Conservation (phyloP, 2,329 filamentous ascomycete genomes). For the Tolypocladium guangdongense region DNA sequence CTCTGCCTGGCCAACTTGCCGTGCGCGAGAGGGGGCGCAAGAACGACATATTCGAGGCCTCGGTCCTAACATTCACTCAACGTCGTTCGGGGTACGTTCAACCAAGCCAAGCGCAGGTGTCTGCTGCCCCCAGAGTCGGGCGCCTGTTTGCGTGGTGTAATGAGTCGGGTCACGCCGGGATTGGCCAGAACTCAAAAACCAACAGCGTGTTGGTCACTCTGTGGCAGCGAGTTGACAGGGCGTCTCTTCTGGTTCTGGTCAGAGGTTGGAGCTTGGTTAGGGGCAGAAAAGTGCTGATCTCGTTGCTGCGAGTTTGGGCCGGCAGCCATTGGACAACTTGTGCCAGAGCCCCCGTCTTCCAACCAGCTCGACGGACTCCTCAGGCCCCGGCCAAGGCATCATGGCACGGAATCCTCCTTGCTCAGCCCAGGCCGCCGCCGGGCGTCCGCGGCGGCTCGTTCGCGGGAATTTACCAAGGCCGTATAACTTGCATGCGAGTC, state of each 20-base stretch:
- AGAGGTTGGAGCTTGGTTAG: background rate
- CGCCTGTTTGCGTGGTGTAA: background rate
- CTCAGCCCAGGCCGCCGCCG: background rate
- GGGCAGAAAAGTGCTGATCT: background rate
- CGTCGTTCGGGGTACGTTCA: background rate
- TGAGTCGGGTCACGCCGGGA: background rate
- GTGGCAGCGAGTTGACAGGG: background rate
- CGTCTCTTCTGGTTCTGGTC: background rate
- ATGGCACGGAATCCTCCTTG: background rate
- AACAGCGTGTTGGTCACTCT: background rate
- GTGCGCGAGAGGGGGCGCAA: background rate
- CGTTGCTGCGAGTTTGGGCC: background rate
- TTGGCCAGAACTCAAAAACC: background rate
- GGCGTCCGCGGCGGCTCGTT: background rate
- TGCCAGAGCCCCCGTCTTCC: background rate
- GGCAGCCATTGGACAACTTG: background rate
- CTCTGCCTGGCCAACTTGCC: background rate
- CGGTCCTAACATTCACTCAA: background rate
- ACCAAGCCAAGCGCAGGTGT: background rate
- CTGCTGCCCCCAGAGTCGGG: background rate
- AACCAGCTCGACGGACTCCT: background rate
- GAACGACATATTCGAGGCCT: background rate
- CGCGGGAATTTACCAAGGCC: background rate
- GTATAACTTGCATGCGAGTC: background rate
- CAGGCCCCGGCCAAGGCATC: background rate